A percentile compares a stretch with the other conserved stretches of the same genome.
These are phyloP conservation scores for Septoria petroselini DNA, from an alignment of 2,329 filamentous ascomycete genomes.

Conservation along the genomic window DNA sequence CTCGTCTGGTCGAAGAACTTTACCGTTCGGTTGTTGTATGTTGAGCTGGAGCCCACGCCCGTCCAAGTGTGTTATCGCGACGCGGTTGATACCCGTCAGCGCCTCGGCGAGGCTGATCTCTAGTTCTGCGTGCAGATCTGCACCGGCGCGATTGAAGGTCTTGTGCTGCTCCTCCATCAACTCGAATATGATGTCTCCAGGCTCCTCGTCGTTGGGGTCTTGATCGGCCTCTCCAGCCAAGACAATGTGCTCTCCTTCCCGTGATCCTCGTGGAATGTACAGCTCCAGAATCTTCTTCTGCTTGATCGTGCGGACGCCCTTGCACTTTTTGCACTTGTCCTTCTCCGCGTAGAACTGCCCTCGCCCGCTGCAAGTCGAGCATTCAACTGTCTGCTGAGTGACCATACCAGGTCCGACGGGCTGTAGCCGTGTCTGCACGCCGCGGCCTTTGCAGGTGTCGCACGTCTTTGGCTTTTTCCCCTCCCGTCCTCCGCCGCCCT, in stretches of 20 bases:
- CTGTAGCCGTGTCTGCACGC: conserved; percentile 69
- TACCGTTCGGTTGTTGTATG: conserved; percentile 67
- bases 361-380: conserved; percentile 78
- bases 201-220: conserved; percentile 78
- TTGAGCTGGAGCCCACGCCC: conserved; percentile 82
- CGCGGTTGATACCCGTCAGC: conserved; percentile 81
- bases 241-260: conserved; percentile 81
- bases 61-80: conserved; percentile 88
- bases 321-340: conserved; percentile 98
- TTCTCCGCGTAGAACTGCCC: conserved; percentile 90
- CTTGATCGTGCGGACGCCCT: conserved; percentile 80
- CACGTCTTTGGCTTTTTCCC: conserved; percentile 84
- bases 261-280: conserved; percentile 81
- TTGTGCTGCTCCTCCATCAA: conserved; percentile 79
- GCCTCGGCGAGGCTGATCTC: conserved; percentile 80
- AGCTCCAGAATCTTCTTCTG: conserved; percentile 94
- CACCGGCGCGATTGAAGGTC: conserved; percentile 74
- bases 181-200: conserved; percentile 90
- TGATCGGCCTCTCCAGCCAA: conserved; percentile 94
- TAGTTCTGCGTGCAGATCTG: conserved; percentile 79
- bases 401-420: conserved; percentile 85
- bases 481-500: conserved; percentile 77
- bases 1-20: conserved; percentile 78
- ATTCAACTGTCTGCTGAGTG: conserved; percentile 73
- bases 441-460: conserved; percentile 77